Conservation (phyloP, 108 stramenopile genomes). For the Aurantiochytrium sp. region DNA sequence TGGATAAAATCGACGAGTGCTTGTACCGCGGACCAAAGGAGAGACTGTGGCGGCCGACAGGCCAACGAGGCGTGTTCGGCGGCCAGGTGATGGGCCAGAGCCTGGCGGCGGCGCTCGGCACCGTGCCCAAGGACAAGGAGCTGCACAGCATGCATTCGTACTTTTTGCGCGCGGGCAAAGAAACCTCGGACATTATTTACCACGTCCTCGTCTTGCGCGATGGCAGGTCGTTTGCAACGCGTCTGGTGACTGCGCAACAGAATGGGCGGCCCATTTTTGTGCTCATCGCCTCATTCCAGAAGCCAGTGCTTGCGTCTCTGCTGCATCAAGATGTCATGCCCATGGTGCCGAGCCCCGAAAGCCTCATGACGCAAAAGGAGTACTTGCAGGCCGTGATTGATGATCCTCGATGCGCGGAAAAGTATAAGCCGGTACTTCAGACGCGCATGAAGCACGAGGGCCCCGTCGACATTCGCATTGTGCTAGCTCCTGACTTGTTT, state of each 20-base stretch:
- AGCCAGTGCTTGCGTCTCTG: not conserved
- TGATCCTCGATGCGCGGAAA: not conserved
- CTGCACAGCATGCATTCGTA: slow-evolving; percentile 26
- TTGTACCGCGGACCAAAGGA: slow-evolving; percentile 12
- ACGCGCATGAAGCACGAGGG: not conserved
- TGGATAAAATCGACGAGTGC: not conserved
- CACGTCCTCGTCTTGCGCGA: not conserved
- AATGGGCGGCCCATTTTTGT: slow-evolving; percentile 19
- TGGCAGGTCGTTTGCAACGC: slow-evolving; percentile 9
- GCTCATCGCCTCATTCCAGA: not conserved
- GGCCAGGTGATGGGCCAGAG: slow-evolving; percentile 20
- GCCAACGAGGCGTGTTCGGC: slow-evolving; percentile 22
- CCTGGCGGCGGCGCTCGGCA: not conserved
- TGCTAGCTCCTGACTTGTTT: not conserved
- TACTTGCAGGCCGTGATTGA: not conserved
- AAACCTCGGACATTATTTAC: slow-evolving; percentile 19
- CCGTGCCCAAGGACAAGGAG: not conserved
- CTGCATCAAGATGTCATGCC: slow-evolving; percentile 20
- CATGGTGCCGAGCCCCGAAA: slow-evolving; percentile 16
- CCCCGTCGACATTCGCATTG: not conserved
- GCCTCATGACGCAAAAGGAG: not conserved
- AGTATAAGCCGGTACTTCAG: not conserved
- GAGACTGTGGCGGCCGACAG: slow-evolving; percentile 12
- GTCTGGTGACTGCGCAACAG: slow-evolving; percentile 16
- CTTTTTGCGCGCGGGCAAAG: slow-evolving; percentile 10